phyloP scores from a whole-genome alignment of 768 basidiomycete genomes.

The Kwoniella bestiolae region DNA sequence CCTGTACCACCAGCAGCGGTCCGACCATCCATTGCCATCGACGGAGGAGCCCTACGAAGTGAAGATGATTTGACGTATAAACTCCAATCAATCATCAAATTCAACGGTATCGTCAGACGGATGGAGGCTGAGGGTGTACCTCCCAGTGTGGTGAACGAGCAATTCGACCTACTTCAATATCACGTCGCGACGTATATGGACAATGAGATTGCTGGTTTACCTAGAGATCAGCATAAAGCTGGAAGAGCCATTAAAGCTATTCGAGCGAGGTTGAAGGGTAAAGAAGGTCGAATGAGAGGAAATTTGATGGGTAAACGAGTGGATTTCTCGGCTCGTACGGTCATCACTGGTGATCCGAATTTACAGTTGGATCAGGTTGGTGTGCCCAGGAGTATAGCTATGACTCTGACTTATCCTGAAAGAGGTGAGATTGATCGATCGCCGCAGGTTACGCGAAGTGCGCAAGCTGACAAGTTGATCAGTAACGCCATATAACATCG shows the following conservation, averaged over 20 bases:
- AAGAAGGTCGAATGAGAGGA: conserved; percentile 95
- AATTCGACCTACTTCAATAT: conserved; percentile 95
- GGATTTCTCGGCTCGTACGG: conserved; percentile 97
- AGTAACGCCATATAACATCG: conserved; percentile 98
- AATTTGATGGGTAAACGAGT: conserved; percentile 99
- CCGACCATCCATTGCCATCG: conserved; percentile 94
- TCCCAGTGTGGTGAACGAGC: conserved; percentile 91
- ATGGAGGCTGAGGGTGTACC: conserved; percentile 97
- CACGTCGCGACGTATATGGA: conserved; percentile 99
- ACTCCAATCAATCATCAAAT: conserved; percentile 93
- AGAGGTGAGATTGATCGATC: conserved; percentile 66
- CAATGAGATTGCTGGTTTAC: conserved; percentile 97
- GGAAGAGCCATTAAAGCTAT: conserved; percentile 98
- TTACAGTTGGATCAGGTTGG: conserved; percentile 95
- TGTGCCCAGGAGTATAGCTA: conserved; percentile 90
- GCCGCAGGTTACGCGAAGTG: neutral
- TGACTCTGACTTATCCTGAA: conserved; percentile 97
- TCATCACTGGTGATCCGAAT: conserved; percentile 99
- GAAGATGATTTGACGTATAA: conserved; percentile 99
- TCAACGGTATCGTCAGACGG: conserved; percentile 85
- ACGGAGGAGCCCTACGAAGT: conserved; percentile 93
- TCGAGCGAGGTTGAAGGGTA: conserved; percentile 95
- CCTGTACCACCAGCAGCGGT: conserved; percentile 98
- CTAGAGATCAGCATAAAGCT: conserved; percentile 95
- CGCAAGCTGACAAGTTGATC: conserved; percentile 3